Conservation (phyloP, 2,329 filamentous ascomycete genomes). For the Botrytis deweyae region DNA sequence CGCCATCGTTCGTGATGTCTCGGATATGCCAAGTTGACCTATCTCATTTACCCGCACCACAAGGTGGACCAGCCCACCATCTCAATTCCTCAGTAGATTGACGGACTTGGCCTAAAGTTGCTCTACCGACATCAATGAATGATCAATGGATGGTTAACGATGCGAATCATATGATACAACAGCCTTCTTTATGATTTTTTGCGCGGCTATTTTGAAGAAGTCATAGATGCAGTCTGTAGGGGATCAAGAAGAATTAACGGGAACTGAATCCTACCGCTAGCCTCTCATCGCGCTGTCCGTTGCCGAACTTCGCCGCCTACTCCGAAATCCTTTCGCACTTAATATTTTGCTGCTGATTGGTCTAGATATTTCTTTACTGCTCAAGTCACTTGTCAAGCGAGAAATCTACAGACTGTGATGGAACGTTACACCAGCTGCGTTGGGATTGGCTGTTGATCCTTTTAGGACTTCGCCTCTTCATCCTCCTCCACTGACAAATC, state of each 20-base stretch:
- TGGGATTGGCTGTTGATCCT: conserved; percentile 14
- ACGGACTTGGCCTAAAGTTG: conserved; percentile 18
- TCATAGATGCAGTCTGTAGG: background rate
- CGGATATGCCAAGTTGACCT: conserved; percentile 6
- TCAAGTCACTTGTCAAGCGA: conserved; percentile 7
- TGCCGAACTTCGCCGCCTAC: conserved; percentile 3
- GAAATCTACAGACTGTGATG: conserved; percentile 6
- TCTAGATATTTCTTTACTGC: background rate
- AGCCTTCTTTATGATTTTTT: conserved; percentile 10
- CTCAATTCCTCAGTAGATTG: conserved; percentile 7
- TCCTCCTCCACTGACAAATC: background rate
- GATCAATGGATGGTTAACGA: background rate
- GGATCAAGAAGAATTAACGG: background rate
- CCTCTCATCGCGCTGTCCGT: background rate
- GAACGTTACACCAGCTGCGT: conserved; percentile 18
- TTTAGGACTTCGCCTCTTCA: conserved; percentile 18
- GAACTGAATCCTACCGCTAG: conserved; percentile 3
- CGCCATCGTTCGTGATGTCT: conserved; percentile 16
- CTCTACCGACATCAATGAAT: conserved; percentile 1
- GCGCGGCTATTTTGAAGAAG: conserved; percentile 16
- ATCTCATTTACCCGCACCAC: conserved; percentile 3
- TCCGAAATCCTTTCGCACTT: conserved; percentile 4
- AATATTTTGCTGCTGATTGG: background rate
- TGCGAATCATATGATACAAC: background rate
- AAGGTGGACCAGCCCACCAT: background rate